These are phyloP conservation scores for Penicillium sp. DNA, from an alignment of 2,329 filamentous ascomycete genomes.

Conservation along the genomic window DNA sequence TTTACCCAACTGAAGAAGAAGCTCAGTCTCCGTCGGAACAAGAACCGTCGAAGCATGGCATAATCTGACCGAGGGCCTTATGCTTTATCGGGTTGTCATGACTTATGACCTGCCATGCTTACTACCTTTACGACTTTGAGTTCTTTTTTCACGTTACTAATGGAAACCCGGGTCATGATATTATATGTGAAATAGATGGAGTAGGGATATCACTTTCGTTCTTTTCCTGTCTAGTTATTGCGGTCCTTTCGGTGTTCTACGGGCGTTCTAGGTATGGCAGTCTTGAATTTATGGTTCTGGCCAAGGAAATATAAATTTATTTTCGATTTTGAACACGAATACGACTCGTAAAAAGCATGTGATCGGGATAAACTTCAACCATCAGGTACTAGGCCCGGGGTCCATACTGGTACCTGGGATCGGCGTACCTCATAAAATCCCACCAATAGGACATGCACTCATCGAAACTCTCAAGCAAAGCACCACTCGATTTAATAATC, in stretches of 20 bases:
- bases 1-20: constrained; percentile 29
- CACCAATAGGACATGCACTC: too few relatives aligned
- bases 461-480: too few relatives aligned
- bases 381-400: too few relatives aligned
- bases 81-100: not conserved
- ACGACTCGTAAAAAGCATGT: too few relatives aligned
- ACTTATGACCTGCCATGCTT: not conserved
- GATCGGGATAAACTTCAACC: too few relatives aligned
- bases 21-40: constrained; percentile 29
- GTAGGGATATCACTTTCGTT: not conserved
- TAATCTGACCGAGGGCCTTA: not conserved
- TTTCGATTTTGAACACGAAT: too few relatives aligned
- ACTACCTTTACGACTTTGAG: not conserved
- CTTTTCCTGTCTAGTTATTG: not conserved
- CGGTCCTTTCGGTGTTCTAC: not conserved
- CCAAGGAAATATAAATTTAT: too few relatives aligned
- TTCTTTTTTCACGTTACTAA: not conserved
- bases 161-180: not conserved
- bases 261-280: too few relatives aligned
- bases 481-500: not conserved
- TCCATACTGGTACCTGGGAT: too few relatives aligned
- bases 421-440: too few relatives aligned
- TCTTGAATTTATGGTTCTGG: too few relatives aligned
- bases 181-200: not conserved
- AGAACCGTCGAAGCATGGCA: constrained; percentile 18